phyloP scores from a whole-genome alignment of 768 basidiomycete genomes.

The Grammothele lineata region DNA sequence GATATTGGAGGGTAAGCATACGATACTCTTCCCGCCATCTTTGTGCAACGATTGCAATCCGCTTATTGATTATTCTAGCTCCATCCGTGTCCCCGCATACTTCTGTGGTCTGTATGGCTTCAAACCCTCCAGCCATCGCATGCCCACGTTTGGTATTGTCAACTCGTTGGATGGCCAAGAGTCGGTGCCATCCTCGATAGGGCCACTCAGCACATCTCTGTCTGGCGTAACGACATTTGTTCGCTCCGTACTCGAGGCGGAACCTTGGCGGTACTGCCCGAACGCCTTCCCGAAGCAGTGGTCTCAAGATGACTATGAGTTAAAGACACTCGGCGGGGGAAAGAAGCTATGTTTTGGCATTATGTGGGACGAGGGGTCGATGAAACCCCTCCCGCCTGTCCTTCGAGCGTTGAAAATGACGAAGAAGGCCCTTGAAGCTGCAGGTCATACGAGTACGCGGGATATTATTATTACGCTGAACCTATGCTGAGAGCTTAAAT shows the following conservation, averaged over 20 bases:
- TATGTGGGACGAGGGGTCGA: conserved; percentile 30
- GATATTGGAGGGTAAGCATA: conserved; percentile 66
- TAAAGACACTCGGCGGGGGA: conserved; percentile 27
- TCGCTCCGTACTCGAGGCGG: conserved; percentile 46
- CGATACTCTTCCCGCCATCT: not conserved
- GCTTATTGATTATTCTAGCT: conserved; percentile 44
- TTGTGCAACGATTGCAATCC: conserved; percentile 27
- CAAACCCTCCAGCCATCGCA: conserved; percentile 58
- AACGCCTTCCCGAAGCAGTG: conserved; percentile 25
- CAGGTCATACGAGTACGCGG: conserved; percentile 30
- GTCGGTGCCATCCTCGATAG: conserved; percentile 32
- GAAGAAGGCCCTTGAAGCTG: conserved; percentile 28
- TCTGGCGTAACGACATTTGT: conserved; percentile 47
- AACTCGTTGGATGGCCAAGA: conserved; percentile 74
- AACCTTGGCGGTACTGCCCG: conserved; percentile 33
- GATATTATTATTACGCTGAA: not conserved
- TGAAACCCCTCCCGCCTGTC: conserved; percentile 31
- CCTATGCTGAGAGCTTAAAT: no score
- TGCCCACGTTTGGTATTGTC: conserved; percentile 61
- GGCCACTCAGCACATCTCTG: conserved; percentile 29
- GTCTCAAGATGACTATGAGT: conserved; percentile 20
- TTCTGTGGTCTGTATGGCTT: conserved; percentile 69
- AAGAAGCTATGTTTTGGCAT: conserved; percentile 28
- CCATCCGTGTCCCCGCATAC: conserved; percentile 59
- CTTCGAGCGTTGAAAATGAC: conserved; percentile 28